These are phyloP conservation scores for Singerocomus inundabilis DNA, from an alignment of 1,284 basidiomycete genomes.

Conservation along the genomic window DNA sequence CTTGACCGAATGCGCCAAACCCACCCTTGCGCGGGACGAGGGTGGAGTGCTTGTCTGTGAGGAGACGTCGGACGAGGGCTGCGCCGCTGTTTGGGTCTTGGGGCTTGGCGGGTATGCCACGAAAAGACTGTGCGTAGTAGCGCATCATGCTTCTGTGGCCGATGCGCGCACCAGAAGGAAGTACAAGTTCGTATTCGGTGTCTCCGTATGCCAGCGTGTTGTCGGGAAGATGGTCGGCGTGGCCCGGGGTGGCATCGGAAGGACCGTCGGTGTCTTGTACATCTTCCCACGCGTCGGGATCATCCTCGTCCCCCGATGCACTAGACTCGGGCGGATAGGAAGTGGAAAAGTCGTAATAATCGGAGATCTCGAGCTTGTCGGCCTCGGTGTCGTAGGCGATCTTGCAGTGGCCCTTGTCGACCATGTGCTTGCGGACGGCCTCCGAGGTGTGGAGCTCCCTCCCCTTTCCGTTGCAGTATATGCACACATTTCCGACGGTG, in stretches of 20 bases:
- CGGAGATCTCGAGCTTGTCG: constrained; percentile 86
- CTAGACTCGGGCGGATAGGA: constrained; percentile 76
- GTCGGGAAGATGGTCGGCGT: constrained; percentile 47
- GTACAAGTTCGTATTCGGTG: constrained; percentile 84
- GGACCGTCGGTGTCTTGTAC: constrained; percentile 41
- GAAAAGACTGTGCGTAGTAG: constrained; percentile 87
- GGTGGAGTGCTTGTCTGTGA: constrained; percentile 79
- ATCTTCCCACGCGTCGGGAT: constrained; percentile 70
- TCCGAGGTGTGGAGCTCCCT: constrained; percentile 78
- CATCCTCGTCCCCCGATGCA: too few relatives aligned
- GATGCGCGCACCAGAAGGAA: constrained; percentile 90
- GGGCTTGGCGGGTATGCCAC: constrained; percentile 37
- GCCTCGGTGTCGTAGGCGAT: constrained; percentile 84
- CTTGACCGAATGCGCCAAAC: constrained; percentile 80
- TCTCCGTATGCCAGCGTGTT: constrained; percentile 70
- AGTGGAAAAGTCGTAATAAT: constrained; percentile 90
- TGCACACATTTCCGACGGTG: constrained; percentile 88
- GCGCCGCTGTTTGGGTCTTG: constrained; percentile 70
- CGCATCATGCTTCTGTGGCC: constrained; percentile 87
- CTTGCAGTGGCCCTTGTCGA: constrained; percentile 95
- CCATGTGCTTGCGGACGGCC: constrained; percentile 91
- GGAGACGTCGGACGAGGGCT: constrained; percentile 68
- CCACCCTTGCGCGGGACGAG: constrained; percentile 85
- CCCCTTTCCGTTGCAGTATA: constrained; percentile 83
- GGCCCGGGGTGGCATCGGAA: constrained; percentile 41